A percentile compares a stretch with the other conserved stretches of the same genome.
Conservation (phyloP, 2,329 filamentous ascomycete genomes). For the Aspergillus sp. region DNA sequence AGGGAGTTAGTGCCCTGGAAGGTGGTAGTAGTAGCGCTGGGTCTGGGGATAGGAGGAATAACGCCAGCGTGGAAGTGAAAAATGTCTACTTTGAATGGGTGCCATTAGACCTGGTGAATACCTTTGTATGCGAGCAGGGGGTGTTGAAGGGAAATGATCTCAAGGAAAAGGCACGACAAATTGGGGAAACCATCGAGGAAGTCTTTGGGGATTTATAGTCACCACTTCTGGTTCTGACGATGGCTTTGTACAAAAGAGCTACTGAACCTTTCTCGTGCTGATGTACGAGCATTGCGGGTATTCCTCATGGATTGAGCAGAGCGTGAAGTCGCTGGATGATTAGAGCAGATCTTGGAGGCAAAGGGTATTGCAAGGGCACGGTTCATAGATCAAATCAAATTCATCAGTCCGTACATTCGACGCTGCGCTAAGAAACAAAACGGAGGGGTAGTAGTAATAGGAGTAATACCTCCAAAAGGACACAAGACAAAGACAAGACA, state of each 20-base stretch:
- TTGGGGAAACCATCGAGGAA: constrained; percentile 10
- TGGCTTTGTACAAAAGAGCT: too few species aligned
- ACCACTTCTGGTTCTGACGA: too few species aligned
- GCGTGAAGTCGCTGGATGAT: constrained; percentile 9
- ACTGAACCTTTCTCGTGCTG: too few species aligned
- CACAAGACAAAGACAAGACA: constrained; percentile 6
- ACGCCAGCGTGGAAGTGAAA: constrained; percentile 26
- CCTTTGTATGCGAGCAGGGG: constrained; percentile 50
- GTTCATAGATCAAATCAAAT: background rate
- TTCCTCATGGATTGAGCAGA: constrained; percentile 22
- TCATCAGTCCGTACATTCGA: background rate
- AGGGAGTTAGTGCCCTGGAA: constrained; percentile 17
- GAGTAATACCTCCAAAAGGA: background rate
- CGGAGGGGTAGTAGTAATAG: background rate
- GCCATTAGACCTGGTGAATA: constrained; percentile 42
- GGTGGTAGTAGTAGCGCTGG: constrained; percentile 2
- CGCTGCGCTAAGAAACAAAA: background rate
- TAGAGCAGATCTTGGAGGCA: constrained; percentile 8
- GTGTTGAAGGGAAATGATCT: constrained; percentile 21
- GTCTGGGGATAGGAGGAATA: background rate
- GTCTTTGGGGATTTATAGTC: constrained; percentile 15
- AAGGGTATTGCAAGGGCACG: background rate
- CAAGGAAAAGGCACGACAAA: constrained; percentile 12
- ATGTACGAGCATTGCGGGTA: constrained; percentile 18
- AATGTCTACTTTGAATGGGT: constrained; percentile 57